Conservation (phyloP, 2,329 filamentous ascomycete species). For the Byssoonygena ceratinophila region DNA sequence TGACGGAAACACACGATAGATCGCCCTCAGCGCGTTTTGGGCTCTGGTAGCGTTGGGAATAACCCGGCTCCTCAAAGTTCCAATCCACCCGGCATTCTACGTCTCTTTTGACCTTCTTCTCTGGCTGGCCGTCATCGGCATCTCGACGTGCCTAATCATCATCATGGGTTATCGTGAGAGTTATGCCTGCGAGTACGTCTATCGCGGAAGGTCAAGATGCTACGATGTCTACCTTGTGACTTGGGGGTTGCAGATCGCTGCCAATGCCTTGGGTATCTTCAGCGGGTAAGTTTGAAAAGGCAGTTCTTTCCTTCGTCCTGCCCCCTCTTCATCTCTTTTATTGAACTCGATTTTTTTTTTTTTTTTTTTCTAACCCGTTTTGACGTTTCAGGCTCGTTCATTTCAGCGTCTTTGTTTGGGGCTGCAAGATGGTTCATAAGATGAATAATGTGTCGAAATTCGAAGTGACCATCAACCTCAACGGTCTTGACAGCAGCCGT, state of each 20-base stretch:
- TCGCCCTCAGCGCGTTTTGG: slow-evolving; percentile 6
- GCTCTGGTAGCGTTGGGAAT: background rate
- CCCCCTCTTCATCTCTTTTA: background rate
- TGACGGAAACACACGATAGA: background rate
- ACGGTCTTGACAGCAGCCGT: background rate
- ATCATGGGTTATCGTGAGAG: background rate
- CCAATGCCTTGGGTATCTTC: background rate
- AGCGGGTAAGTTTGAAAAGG: slow-evolving; percentile 5
- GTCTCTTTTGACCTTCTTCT: slow-evolving; percentile 11
- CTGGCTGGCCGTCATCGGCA: slow-evolving; percentile 3
- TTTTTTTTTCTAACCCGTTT: background rate
- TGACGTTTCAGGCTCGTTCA: background rate
- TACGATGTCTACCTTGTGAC: background rate
- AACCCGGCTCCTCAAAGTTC: background rate
- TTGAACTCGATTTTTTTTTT: background rate
- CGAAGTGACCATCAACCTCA: slow-evolving; percentile 8
- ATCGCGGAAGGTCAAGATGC: background rate
- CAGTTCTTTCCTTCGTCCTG: background rate
- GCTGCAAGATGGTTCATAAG: slow-evolving; percentile 8
- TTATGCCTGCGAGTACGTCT: background rate
- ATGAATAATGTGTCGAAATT: background rate
- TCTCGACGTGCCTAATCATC: background rate
- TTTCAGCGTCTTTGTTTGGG: slow-evolving; percentile 12
- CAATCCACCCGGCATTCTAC: slow-evolving; percentile 10
- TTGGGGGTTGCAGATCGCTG: slow-evolving; percentile 1